Evolutionary conservation across 2,329 filamentous ascomycete species (phyloP).

Genomic region (Pseudopyrenochaeta lycopersici): DNA sequence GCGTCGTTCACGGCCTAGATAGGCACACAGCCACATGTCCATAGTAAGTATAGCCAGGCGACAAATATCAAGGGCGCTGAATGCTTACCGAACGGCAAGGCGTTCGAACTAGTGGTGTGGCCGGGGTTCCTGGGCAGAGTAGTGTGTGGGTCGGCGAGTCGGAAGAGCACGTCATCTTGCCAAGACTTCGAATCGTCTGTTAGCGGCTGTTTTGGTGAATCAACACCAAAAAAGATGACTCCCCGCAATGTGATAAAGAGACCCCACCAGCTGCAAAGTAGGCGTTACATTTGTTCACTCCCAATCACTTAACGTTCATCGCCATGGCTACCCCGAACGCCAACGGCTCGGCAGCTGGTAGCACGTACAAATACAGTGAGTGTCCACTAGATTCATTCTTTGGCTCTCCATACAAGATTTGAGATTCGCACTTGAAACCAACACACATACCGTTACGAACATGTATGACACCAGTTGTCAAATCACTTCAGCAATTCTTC

Average conservation of each 20-base stretch:
- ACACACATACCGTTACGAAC: neutral
- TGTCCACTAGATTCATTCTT: slow-evolving; percentile 7
- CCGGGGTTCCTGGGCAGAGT: no score
- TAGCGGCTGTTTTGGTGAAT: slow-evolving; percentile 36
- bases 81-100: no score
- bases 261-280: slow-evolving; percentile 17
- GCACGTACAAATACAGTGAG: slow-evolving; percentile 28
- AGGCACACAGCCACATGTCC: no score
- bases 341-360: slow-evolving; percentile 22
- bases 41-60: no score
- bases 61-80: no score
- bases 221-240: slow-evolving; percentile 32
- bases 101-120: no score
- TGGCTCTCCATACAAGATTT: neutral
- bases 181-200: slow-evolving; percentile 30
- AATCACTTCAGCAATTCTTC: neutral
- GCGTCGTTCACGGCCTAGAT: no score
- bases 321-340: slow-evolving; percentile 29
- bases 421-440: neutral
- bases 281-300: slow-evolving; percentile 14
- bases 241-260: slow-evolving; percentile 31
- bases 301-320: slow-evolving; percentile 7
- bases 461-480: neutral
- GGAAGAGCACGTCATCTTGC: slow-evolving; percentile 40
- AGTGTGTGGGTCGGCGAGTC: neutral